Percentiles rank a stretch among this genome's conserved stretches.
These are phyloP conservation scores for Trametes punicea DNA, from an alignment of 768 basidiomycete species.

Conservation along the genomic window DNA sequence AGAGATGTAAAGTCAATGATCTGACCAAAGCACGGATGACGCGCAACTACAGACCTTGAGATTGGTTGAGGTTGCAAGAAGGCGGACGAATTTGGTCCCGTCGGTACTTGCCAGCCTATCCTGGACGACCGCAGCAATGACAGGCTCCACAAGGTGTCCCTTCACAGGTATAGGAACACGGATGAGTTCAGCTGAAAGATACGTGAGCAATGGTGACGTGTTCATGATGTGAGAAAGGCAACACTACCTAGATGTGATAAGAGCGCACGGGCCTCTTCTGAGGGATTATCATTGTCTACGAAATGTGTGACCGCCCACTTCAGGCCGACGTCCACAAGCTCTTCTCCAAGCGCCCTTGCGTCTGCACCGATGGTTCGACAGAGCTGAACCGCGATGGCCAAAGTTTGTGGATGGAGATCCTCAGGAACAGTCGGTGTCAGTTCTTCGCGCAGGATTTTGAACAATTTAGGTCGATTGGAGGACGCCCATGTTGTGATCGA, in stretches of 20 bases:
- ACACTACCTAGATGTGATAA: conserved; percentile 5
- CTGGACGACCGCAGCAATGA: conserved; percentile 62
- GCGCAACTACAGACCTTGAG: conserved; percentile 66
- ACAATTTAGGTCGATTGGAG: background rate
- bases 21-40: background rate
- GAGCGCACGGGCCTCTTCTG: background rate
- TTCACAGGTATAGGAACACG: conserved; percentile 34
- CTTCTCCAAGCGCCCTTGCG: background rate
- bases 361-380: background rate
- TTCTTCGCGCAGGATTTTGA: conserved; percentile 3
- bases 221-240: background rate
- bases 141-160: conserved; percentile 64
- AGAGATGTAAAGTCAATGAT: background rate
- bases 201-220: background rate
- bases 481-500: background rate
- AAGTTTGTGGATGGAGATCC: background rate
- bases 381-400: background rate
- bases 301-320: conserved; percentile 21
- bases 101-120: conserved; percentile 44
- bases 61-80: conserved; percentile 23
- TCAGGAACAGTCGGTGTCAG: background rate
- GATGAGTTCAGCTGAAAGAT: background rate
- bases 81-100: conserved; percentile 29
- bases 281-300: background rate
- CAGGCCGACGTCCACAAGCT: conserved; percentile 19